Conservation (phyloP, 179 eudicot species). For the Gypsophila paniculata region DNA sequence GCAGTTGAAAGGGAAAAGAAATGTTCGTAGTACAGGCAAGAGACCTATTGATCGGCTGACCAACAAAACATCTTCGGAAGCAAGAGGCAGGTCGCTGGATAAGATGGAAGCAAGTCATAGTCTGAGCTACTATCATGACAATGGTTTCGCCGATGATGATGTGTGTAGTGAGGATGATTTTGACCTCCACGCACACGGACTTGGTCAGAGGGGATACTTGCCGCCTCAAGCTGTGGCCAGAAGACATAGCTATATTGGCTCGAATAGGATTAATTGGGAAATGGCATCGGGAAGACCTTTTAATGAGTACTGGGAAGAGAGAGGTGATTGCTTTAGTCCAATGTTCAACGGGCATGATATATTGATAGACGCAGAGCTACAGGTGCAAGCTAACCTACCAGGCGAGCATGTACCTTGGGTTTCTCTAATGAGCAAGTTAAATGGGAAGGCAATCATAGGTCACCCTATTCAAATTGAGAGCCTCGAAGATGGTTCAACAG, state of each 20-base stretch:
- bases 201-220: conserved; percentile 35
- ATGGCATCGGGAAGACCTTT: conserved; percentile 51
- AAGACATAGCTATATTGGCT: conserved; percentile 33
- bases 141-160: conserved; percentile 36
- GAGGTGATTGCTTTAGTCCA: conserved; percentile 43
- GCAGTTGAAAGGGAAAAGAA: conserved; percentile 85
- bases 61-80: conserved; percentile 30
- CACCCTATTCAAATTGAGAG: conserved; percentile 83
- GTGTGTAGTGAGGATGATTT: conserved; percentile 41
- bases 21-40: conserved; percentile 46
- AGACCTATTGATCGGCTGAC: conserved; percentile 36
- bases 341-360: conserved; percentile 40
- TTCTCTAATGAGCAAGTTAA: conserved; percentile 80
- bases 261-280: conserved; percentile 45
- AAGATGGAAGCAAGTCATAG: conserved; percentile 26
- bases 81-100: conserved; percentile 32
- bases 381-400: conserved; percentile 67
- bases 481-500: conserved; percentile 65
- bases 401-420: conserved; percentile 86
- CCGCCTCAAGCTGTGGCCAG: conserved; percentile 35
- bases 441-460: conserved; percentile 89
- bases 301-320: conserved; percentile 56
- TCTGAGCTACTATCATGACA: conserved; percentile 34
- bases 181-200: conserved; percentile 30
- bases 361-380: conserved; percentile 74